phyloP scores from a whole-genome alignment of 345 rosid genomes.

The Lumnitzera racemosa region DNA sequence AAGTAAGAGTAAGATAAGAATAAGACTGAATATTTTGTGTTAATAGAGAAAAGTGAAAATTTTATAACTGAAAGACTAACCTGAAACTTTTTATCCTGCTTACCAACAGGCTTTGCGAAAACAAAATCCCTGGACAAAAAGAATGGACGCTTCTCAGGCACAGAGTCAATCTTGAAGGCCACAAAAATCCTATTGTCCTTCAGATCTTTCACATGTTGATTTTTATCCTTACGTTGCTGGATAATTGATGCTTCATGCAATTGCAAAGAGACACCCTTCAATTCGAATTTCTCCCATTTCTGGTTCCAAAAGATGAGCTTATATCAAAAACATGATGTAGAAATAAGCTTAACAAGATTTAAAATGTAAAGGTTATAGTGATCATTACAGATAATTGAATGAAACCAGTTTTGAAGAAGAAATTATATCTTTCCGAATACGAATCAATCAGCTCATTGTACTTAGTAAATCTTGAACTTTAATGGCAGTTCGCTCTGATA shows the following conservation, averaged over 20 bases:
- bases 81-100: constrained; percentile 17
- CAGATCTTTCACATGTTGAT: constrained; percentile 2
- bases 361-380: no score
- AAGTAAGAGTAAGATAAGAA: no score
- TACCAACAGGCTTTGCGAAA: constrained; percentile 18
- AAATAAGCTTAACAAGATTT: no score
- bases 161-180: constrained; percentile 15
- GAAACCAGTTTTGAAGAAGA: no score
- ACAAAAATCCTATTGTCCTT: constrained; percentile 19
- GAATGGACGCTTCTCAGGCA: constrained; percentile 22
- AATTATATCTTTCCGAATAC: no score
- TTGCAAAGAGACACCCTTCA: constrained; percentile 15
- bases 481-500: no score
- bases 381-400: no score
- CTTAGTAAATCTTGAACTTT: no score
- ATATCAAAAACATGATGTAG: no score
- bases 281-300: constrained; percentile 29
- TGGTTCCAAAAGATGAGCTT: constrained; percentile 3
- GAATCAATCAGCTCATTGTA: no score
- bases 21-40: no score
- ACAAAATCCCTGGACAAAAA: constrained; percentile 37
- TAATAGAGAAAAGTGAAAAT: no score
- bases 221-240: background rate
- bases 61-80: constrained; percentile 10
- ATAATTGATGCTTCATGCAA: constrained; percentile 14